Conservation (phyloP, 1,284 basidiomycete species). For the Malassezia sympodialis region DNA sequence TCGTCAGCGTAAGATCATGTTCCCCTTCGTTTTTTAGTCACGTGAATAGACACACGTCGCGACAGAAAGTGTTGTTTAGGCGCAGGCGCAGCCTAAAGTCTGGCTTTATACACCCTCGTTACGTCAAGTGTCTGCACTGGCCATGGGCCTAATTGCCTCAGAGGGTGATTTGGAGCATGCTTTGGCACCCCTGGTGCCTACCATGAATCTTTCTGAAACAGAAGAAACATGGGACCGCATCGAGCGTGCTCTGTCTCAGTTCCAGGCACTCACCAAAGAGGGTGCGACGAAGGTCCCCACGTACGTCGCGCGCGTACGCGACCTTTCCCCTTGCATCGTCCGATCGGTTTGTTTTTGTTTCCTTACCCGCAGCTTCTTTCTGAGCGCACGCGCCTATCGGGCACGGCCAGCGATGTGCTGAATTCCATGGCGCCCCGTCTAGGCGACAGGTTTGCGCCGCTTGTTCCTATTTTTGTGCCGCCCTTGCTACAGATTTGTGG, state of each 20-base stretch:
- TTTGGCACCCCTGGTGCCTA: background rate
- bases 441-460: slow-evolving; percentile 46
- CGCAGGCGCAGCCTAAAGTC: background rate
- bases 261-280: slow-evolving; percentile 34
- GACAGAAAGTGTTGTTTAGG: background rate
- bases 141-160: background rate
- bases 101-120: background rate
- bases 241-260: slow-evolving; percentile 23
- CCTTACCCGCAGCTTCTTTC: slow-evolving; percentile 50
- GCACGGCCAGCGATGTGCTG: slow-evolving; percentile 51
- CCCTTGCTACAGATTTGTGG: slow-evolving; percentile 51
- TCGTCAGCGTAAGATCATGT: slow-evolving; percentile 62
- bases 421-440: slow-evolving; percentile 52
- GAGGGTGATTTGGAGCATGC: slow-evolving; percentile 6
- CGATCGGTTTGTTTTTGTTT: slow-evolving; percentile 15
- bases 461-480: slow-evolving; percentile 51
- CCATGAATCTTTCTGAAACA: slow-evolving; percentile 22
- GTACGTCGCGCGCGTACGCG: slow-evolving; percentile 25
- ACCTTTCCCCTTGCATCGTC: slow-evolving; percentile 21
- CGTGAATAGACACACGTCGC: slow-evolving; percentile 2
- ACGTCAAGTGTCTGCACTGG: background rate
- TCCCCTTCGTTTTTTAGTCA: slow-evolving; percentile 59
- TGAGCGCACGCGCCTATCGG: slow-evolving; percentile 51
- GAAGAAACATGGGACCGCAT: slow-evolving; percentile 42
- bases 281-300: slow-evolving; percentile 31